Conservation (phyloP, 139 green algal genomes). For the Penium margaritaceum region DNA sequence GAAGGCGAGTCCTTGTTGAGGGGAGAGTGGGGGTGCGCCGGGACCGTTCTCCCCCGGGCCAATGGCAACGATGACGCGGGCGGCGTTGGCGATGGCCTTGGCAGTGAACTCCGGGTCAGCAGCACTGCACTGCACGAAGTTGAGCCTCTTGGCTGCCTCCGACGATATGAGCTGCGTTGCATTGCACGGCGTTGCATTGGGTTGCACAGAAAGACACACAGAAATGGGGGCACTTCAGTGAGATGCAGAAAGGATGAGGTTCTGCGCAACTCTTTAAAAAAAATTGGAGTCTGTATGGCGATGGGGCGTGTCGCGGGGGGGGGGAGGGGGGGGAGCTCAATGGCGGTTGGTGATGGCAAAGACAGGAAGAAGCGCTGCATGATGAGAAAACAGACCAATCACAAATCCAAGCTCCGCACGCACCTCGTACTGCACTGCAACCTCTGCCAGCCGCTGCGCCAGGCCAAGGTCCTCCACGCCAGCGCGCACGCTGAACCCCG, state of each 20-base stretch:
- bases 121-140: conserved; percentile 25
- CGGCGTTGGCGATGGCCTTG: conserved; percentile 31
- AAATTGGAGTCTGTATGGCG: too few species aligned
- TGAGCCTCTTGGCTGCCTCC: conserved; percentile 39
- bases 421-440: conserved; percentile 19
- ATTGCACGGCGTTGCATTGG: too few species aligned
- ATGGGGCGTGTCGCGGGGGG: too few species aligned
- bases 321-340: background rate
- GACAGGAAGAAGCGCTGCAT: background rate
- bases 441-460: conserved; percentile 16
- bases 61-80: conserved; percentile 30
- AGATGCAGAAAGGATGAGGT: background rate
- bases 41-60: conserved; percentile 30
- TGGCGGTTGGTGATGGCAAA: too few species aligned
- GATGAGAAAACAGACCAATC: background rate
- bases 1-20: conserved; percentile 11
- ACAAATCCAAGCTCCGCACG: background rate
- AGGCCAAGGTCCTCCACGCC: conserved; percentile 11
- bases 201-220: background rate
- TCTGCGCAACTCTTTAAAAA: too few species aligned
- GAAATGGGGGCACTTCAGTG: too few species aligned
- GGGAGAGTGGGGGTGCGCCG: background rate
- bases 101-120: conserved; percentile 24
- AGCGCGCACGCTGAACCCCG: conserved; percentile 20
- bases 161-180: conserved; percentile 2